phyloP scores from a whole-genome alignment of 208 protist genomes.

The Trypanosoma scelopori region DNA sequence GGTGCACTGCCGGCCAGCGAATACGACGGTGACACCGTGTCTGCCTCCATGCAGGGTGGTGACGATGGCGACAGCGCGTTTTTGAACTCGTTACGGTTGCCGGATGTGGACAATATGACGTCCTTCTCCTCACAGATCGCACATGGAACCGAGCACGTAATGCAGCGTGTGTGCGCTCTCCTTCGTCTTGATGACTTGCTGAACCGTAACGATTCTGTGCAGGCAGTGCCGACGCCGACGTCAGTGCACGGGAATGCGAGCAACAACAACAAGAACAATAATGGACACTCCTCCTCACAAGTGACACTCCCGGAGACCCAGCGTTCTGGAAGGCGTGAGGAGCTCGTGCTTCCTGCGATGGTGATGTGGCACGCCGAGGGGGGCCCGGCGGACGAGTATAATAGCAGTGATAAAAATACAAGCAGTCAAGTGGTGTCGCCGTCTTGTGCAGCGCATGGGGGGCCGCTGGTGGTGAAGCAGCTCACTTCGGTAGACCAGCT shows the following conservation, averaged over 20 bases:
- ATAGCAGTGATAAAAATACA: slow-evolving; percentile 3
- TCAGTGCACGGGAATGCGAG: no score
- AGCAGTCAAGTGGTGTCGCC: neutral
- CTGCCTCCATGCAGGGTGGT: neutral
- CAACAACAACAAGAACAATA: slow-evolving; percentile 13
- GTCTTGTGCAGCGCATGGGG: slow-evolving; percentile 21
- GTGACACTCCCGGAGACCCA: neutral
- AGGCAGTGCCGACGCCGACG: no score
- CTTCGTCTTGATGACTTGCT: slow-evolving; percentile 49
- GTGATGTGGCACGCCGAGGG: slow-evolving; percentile 29
- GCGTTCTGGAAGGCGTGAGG: slow-evolving; percentile 6
- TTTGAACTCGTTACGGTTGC: neutral
- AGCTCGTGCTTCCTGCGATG: slow-evolving; percentile 14
- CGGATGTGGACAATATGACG: neutral
- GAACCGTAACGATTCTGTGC: no score
- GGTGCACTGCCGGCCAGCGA: slow-evolving; percentile 50
- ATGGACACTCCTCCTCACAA: neutral
- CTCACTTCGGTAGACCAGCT: slow-evolving; percentile 57
- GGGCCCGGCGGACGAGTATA: slow-evolving; percentile 43
- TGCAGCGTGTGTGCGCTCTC: slow-evolving; percentile 33
- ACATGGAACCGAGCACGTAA: slow-evolving; percentile 37
- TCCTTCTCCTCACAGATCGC: slow-evolving; percentile 37
- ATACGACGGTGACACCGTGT: slow-evolving; percentile 24
- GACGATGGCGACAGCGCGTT: neutral
- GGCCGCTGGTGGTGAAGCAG: slow-evolving; percentile 68